Evolutionary conservation across 176 grass and related monocot genomes (phyloP), one percentile per base, ranked within the genome.

Genomic region (Bolboschoenus planiculmis): DNA sequence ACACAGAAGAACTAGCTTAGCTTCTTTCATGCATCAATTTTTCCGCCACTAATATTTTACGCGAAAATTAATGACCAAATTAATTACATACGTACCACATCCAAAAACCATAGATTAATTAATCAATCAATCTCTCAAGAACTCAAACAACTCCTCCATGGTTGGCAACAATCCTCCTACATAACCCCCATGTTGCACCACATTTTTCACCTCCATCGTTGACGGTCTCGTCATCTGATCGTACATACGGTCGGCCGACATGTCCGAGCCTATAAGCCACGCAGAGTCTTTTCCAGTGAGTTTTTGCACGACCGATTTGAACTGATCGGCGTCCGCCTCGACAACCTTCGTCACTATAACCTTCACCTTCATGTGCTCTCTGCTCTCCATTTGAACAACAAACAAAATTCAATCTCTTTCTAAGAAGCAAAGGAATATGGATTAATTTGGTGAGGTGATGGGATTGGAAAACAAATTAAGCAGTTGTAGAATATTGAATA

Each of bases 221-320:
- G 50, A 21, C 43, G 2, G 61, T 39, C 42, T 33, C 14, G 6
- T 14, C 36, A 56, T 67, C 5, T 26, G 29, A 8, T 6, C 36
- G 4, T 55, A 35, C 2, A 20, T 42, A 8, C 1, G 54, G 2
- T 81, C 56, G 10, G 34, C 16, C 1, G 40, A 7, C 39, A 24
- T 44, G 14, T 81, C 56, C 2, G 78, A 59, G 56, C 78, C 35
- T 20, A 59, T 18, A 10, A 46, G 78, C 78, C 78, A 81, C 0
- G 78, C 78, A 7, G 84, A 86, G 70, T 89, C 84, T 81, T 86
- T 89, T 6, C 84, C 84, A 34, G 88, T 89, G 47, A 89, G 84
- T 4, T 80, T 86, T 47, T 89, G 88, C 15, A 89, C 88, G 31
- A 89, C 71, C 34, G 84, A 86, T 76, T 89, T 89, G 84, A 89